Base-by-base conservation (phyloP, 2,329 filamentous ascomycete genomes). In the Fusarium coffeatum region DNA sequence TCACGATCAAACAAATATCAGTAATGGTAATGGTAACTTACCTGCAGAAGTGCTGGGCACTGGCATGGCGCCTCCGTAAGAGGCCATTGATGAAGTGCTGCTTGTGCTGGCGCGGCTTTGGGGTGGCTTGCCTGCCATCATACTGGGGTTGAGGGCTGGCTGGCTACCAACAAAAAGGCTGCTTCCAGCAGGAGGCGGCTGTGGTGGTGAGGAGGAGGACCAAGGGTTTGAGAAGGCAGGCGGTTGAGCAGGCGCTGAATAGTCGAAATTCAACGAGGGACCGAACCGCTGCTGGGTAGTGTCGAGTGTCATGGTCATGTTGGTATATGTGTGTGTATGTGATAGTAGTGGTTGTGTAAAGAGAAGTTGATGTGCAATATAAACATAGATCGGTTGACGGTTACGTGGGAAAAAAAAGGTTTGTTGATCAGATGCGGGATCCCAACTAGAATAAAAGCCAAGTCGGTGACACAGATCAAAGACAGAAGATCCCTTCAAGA, bases 291-390 rank as follows among this genome's bases (percentile, higher is more conserved):
- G 93, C 83, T 95, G 93, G 81, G 94, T 92, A 77, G 90, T 89
- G 84, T 97, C 93, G 85, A 97, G 89, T 81, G 94, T 93, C 93
- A 97, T 97, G 84, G 93, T 96, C 94, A 97, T 97, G 81, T 81
- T 89, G 83, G 73, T 58, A 64, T 64, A 46, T 59, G 42, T 97
- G 81, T 81, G 89, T 83, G 73, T 58, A 64, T 64, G 48, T 59
- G 45, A 57, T 59, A 54, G 58, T 48, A 65, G 59, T 64, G 59
- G 63, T 71, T 32, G 23, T 34, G 65, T 66, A 34, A 42, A 64
- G 57, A 63, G 61, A 32, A 34, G 64, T 45, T 68, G 60, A 60
- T 72, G 50, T 64, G 56, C 55, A 57, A 61, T 73, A 67, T 75
- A 60, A 74, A 67, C 68, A 72, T 75, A 69, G 60, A 63, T 69